Percentiles rank a stretch among this genome's conserved stretches.
Evolutionary conservation across 148 eudicot species (phyloP).

Genomic region (Polygonum aviculare): DNA sequence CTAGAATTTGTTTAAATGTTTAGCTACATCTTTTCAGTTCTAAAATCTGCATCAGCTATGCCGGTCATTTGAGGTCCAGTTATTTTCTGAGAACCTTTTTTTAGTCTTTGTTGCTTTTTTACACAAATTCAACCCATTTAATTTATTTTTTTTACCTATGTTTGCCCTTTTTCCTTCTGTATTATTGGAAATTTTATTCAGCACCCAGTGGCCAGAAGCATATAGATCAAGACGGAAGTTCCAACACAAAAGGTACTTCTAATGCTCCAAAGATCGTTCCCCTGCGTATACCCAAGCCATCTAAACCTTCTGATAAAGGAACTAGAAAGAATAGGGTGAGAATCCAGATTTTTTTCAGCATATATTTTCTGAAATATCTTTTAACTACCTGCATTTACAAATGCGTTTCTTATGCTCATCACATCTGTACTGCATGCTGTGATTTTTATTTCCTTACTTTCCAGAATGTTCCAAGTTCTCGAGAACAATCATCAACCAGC

Average conservation of each 20-base stretch:
- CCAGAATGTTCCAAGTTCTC: slow-evolving; percentile 27
- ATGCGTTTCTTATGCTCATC: background rate
- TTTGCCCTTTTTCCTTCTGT: background rate
- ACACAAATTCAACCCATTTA: background rate
- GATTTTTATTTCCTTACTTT: background rate
- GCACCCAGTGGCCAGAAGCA: slow-evolving; percentile 34
- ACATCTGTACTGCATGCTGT: background rate
- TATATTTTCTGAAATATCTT: background rate
- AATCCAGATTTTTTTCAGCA: slow-evolving; percentile 9
- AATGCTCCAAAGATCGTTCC: slow-evolving; percentile 30
- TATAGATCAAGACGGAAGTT: slow-evolving; percentile 24
- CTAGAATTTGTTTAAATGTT: background rate
- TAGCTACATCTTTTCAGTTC: background rate
- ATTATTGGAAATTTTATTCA: slow-evolving; percentile 11
- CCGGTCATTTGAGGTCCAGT: background rate
- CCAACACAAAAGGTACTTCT: slow-evolving; percentile 20
- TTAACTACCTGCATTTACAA: background rate
- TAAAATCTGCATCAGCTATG: slow-evolving; percentile 8
- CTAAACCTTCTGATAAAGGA: slow-evolving; percentile 25
- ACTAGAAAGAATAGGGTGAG: slow-evolving; percentile 43
- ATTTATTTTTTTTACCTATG: background rate
- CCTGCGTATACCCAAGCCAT: slow-evolving; percentile 19
- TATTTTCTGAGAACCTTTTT: background rate
- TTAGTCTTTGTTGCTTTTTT: background rate
- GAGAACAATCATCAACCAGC: slow-evolving; percentile 18